Conservation (phyloP, 2,329 filamentous ascomycete species). For the Aspergillus pseudoglaucus region DNA sequence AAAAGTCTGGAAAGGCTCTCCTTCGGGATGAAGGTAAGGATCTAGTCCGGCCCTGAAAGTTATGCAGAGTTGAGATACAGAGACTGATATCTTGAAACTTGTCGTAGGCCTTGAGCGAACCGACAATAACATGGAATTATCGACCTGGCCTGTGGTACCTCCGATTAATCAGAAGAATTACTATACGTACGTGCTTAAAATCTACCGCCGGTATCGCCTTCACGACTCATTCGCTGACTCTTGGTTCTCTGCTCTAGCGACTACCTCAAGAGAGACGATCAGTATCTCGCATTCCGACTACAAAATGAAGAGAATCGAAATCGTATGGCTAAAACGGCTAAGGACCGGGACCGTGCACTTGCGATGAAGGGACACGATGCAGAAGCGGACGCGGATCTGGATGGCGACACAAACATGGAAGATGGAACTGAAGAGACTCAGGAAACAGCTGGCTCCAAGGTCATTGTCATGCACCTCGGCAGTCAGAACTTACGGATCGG, state of each 20-base stretch:
- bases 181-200: slow-evolving; percentile 62
- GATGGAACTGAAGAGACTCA: slow-evolving; percentile 49
- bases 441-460: slow-evolving; percentile 72
- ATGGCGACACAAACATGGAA: slow-evolving; percentile 52
- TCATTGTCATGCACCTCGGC: slow-evolving; percentile 90
- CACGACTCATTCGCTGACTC: slow-evolving; percentile 7
- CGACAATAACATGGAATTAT: slow-evolving; percentile 96
- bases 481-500: slow-evolving; percentile 94
- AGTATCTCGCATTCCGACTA: slow-evolving; percentile 80
- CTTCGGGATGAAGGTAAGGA: slow-evolving; percentile 52
- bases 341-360: slow-evolving; percentile 78
- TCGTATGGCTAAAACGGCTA: slow-evolving; percentile 74
- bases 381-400: slow-evolving; percentile 25
- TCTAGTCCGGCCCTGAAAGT: neutral
- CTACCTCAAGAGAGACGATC: slow-evolving; percentile 96
- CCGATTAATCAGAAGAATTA: slow-evolving; percentile 99
- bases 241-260: slow-evolving; percentile 52
- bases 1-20: slow-evolving; percentile 58
- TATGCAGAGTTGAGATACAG: neutral
- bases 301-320: slow-evolving; percentile 83
- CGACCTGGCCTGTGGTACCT: slow-evolving; percentile 83
- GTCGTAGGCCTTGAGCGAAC: slow-evolving; percentile 79
- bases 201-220: neutral
- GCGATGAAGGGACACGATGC: slow-evolving; percentile 50
- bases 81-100: slow-evolving; percentile 5